Base-by-base conservation (phyloP, 768 basidiomycete genomes). In the Amanita pallidorosea region DNA sequence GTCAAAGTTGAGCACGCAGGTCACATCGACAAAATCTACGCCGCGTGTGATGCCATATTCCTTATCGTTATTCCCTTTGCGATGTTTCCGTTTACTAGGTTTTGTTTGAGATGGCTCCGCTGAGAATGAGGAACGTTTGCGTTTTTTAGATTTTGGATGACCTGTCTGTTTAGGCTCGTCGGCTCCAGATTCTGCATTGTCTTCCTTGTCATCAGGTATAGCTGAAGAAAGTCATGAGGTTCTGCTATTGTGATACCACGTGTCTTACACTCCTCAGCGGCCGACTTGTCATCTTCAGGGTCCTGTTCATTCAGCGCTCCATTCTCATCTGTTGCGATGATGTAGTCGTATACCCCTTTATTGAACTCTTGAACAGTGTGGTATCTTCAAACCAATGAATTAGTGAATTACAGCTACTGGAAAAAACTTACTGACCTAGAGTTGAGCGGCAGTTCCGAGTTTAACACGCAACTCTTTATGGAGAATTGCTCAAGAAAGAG, bases 301-400 rank as follows among this genome's bases (percentile, higher is more conserved):
- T 69, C 76, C 9, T 71, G 67, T 48, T 79, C 79, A 1, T 70
- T 68, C 3, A 69, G 71, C 3, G 72, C 70, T 1, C 80, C 79
- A 52, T 80, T 81, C 67, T 98, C 96, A 61, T 98, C 95, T 8
- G 94, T 95, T 1, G 96, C 96, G 49, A 99, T 96, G 55, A 98
- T 92, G 64, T 98, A 97, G 63, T 99, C 93, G 59, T 97, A 98
- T 7, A 96, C 90, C 2, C 96, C 96, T 58, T 90, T 88, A 66
- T 99, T 99, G 62, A 99, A 99, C 65, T 97, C 96, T 59, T 99
- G 94, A 1, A 99, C 96, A 2, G 86, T 85, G 60, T 99, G 96
- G 60, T 93, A 96, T 65, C 91, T 92, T 44, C 5, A 4, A 27
- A 45, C 37, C 34, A 36, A 48, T 43, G 0, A 44, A 42, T 40